These are phyloP conservation scores for Taiozyma onychis DNA, from an alignment of 1,139 yeast species.

Conservation along the genomic window DNA sequence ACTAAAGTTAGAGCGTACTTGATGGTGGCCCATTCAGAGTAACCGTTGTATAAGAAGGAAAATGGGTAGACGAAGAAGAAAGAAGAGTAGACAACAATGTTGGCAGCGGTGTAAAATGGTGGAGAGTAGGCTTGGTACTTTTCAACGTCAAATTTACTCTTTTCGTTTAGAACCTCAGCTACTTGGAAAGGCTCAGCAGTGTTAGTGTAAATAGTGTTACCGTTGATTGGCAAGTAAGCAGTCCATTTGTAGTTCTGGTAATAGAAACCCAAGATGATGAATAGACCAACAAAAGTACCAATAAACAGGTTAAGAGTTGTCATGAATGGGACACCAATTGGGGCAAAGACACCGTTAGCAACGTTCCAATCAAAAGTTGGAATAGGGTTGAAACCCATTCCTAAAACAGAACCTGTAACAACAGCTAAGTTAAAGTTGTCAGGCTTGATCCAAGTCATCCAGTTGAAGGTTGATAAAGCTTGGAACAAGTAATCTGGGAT, in stretches of 20 bases:
- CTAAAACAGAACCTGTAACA: conserved; percentile 45
- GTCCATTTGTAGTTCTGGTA: conserved; percentile 48
- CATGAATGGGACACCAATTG: conserved; percentile 62
- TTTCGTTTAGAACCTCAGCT: conserved; percentile 14
- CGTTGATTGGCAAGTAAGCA: conserved; percentile 44
- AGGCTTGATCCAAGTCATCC: conserved; percentile 64
- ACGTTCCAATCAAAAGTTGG: conserved; percentile 51
- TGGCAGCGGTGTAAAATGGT: conserved; percentile 57
- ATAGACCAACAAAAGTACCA: conserved; percentile 38
- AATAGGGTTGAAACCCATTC: conserved; percentile 53
- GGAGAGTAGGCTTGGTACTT: conserved; percentile 45
- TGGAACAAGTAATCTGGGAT: conserved; percentile 46
- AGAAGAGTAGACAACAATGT: conserved; percentile 48
- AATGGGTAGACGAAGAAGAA: conserved; percentile 56
- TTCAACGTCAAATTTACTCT: conserved; percentile 31
- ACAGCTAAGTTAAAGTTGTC: conserved; percentile 46
- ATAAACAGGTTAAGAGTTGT: conserved; percentile 46
- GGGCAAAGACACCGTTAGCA: conserved; percentile 48
- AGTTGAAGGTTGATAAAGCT: conserved; percentile 48
- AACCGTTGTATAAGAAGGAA: conserved; percentile 39
- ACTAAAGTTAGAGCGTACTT: conserved; percentile 18
- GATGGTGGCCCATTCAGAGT: conserved; percentile 25
- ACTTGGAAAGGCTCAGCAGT: conserved; percentile 40
- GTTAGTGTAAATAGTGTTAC: conserved; percentile 32
- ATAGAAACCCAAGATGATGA: conserved; percentile 42